phyloP scores from a whole-genome alignment of 495 filamentous ascomycete genomes.

The Achaetomiella virescens region DNA sequence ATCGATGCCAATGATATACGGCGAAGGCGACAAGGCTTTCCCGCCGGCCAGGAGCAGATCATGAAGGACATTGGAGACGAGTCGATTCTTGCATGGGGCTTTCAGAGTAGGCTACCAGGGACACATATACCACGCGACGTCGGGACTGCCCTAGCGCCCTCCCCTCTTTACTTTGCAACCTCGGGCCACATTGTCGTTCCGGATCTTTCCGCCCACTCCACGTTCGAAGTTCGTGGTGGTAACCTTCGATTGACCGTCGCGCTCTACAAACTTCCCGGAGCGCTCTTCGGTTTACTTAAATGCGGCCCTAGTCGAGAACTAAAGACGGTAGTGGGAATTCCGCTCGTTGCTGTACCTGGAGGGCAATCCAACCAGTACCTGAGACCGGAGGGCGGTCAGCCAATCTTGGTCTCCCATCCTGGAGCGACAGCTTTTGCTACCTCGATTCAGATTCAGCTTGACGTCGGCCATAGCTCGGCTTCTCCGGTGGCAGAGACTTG shows the following conservation, averaged over 20 bases:
- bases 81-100: conserved; percentile 20
- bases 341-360: conserved; percentile 2
- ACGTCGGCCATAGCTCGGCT: background rate
- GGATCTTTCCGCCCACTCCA: background rate
- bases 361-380: background rate
- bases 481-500: background rate
- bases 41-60: conserved; percentile 28
- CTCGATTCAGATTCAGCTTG: background rate
- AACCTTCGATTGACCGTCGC: background rate
- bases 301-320: background rate
- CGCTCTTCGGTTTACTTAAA: background rate
- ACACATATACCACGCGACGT: background rate
- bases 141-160: background rate
- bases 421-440: background rate
- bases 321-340: background rate
- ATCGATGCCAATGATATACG: conserved; percentile 36
- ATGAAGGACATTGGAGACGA: conserved; percentile 27
- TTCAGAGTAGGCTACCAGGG: background rate
- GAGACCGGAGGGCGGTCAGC: background rate
- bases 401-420: background rate
- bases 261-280: background rate
- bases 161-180: background rate
- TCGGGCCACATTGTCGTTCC: background rate
- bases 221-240: background rate
- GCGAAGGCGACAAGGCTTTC: conserved; percentile 31